Evolutionary conservation across 768 basidiomycete genomes (phyloP), one percentile per base, ranked within the genome.

Genomic region (Leccinum disarticulatum): DNA sequence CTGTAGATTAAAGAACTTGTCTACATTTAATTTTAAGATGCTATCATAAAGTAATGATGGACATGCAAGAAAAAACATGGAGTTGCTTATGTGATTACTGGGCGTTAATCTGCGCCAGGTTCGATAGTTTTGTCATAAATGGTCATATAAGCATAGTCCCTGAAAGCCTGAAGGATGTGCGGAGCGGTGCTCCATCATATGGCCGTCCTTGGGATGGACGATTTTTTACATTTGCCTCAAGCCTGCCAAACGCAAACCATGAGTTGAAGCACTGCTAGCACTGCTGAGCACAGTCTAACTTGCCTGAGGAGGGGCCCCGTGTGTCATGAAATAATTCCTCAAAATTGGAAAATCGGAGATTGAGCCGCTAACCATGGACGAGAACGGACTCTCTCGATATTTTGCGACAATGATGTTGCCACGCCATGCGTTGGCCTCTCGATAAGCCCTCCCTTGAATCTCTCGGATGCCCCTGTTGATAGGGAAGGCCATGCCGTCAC

Each of bases 311-410:
- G 86, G 84, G 13, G 81, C 81, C 31, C 80, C 80, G 68, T 88
- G 87, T 46, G 84, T 88, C 66, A 85, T 76, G 57, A 93, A 82
- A 70, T 86, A 91, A 70, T 93, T 93, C 70, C 89, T 87, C 61
- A 93, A 72, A 62, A 93, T 83, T 3, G 91, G 87, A 63, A 91
- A 93, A 68, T 92, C 91, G 38, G 90, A 86, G 82, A 91, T 91
- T n/a, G 87, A 85, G 25, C 83, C 85, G 68, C 91, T 80, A 22
- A 85, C 83, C 83, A 92, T 83, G 36, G 73, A 74, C 2, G 76
- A 73, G 70, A 79, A 82, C 7, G 74, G 72, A 31, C 71, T 69
- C 66, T 82, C 80, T 46, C 68, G 69, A 62, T 82, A 93, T 73
- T 92, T 93, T 43, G 87, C 89, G 48, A 91, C 77, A 63, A 93